These are phyloP conservation scores for Chlamydomonas incerta DNA, from an alignment of 139 green algal species.

Conservation along the genomic window DNA sequence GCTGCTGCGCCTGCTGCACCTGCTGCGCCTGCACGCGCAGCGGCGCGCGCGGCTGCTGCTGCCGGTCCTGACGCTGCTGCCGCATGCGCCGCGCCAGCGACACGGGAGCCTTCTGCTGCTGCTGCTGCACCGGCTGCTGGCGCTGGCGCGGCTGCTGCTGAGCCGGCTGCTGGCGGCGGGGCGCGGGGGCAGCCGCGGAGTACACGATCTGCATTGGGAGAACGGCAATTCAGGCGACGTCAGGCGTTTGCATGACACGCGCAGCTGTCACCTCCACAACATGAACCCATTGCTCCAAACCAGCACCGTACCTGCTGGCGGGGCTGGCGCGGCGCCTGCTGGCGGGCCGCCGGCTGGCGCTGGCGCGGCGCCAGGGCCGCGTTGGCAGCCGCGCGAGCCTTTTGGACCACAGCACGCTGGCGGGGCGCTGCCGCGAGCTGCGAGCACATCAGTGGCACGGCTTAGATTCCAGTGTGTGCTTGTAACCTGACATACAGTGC, in stretches of 20 bases:
- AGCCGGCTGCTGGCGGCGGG: slow-evolving; percentile 5
- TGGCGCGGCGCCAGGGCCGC: neutral
- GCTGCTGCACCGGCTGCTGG: slow-evolving; percentile 5
- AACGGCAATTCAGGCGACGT: neutral
- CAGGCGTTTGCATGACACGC: neutral
- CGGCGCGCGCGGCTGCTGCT: neutral
- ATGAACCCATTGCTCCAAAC: neutral
- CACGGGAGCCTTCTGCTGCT: neutral
- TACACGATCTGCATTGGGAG: slow-evolving; percentile 4
- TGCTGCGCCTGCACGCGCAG: slow-evolving; percentile 1
- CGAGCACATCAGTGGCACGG: no score
- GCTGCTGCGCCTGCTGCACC: neutral
- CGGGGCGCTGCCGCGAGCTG: no score
- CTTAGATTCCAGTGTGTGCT: no score
- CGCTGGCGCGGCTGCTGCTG: neutral
- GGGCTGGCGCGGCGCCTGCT: slow-evolving; percentile 16
- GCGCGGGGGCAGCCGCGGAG: neutral
- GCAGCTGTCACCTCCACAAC: no score
- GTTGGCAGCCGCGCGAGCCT: neutral
- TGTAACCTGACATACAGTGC: no score
- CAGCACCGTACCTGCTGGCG: slow-evolving; percentile 5
- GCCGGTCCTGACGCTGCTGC: slow-evolving; percentile 12
- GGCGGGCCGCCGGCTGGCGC: neutral
- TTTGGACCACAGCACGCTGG: no score
- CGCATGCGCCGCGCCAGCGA: slow-evolving; percentile 17